These are phyloP conservation scores for Penicillium sp. DNA, from an alignment of 2,329 filamentous ascomycete species.

Conservation along the genomic window DNA sequence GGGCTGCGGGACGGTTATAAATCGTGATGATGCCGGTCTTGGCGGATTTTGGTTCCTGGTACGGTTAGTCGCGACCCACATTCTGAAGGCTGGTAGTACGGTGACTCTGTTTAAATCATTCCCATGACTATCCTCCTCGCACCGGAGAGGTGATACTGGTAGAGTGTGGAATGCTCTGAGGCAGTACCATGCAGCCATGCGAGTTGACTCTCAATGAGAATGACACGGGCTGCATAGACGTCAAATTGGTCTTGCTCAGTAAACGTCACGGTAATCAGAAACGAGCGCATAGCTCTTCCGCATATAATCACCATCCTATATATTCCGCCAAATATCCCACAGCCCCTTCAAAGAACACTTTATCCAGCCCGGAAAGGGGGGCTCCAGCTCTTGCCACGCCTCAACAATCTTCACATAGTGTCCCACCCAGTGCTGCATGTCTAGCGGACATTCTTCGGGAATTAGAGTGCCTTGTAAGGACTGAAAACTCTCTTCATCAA, in stretches of 20 bases:
- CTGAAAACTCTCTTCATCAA: not conserved
- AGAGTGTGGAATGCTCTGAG: too few species aligned
- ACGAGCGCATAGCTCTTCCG: slow-evolving; percentile 3
- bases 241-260: not conserved
- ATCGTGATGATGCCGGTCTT: too few species aligned
- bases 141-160: too few species aligned
- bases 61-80: too few species aligned
- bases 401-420: not conserved
- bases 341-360: slow-evolving; percentile 8
- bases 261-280: not conserved
- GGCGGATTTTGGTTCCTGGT: too few species aligned
- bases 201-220: too few species aligned
- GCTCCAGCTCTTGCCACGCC: not conserved
- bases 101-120: too few species aligned
- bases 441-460: not conserved
- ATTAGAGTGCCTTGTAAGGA: not conserved
- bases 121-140: too few species aligned
- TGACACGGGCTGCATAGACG: too few species aligned
- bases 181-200: too few species aligned
- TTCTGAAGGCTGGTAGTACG: too few species aligned
- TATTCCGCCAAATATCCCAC: slow-evolving; percentile 5
- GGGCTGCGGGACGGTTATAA: too few species aligned
- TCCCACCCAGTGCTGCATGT: not conserved
- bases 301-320: slow-evolving; percentile 8
- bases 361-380: slow-evolving; percentile 5